A percentile compares a stretch with the other conserved stretches of the same genome.
Evolutionary conservation across 768 basidiomycete species (phyloP).

Genomic region (Phlebiopsis gigantea): DNA sequence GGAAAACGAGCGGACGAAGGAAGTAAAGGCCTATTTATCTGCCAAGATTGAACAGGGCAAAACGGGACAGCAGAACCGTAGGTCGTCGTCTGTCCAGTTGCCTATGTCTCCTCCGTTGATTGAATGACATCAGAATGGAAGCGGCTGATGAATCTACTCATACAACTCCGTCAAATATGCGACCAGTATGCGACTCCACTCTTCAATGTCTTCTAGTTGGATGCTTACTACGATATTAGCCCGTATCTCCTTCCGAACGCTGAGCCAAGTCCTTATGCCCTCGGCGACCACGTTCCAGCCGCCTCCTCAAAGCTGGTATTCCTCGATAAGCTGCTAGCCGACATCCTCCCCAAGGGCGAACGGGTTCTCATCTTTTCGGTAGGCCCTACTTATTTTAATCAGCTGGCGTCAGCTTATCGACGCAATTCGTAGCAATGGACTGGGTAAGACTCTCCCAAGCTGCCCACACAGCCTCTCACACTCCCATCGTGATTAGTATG

Average conservation of each 20-base stretch:
- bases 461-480: neutral
- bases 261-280: conserved; percentile 41
- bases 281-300: conserved; percentile 52
- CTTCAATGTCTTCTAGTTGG: neutral
- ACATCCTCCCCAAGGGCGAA: conserved; percentile 54
- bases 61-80: conserved; percentile 28
- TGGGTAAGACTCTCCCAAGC: conserved; percentile 25
- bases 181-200: conserved; percentile 46
- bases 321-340: conserved; percentile 54
- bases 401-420: conserved; percentile 3
- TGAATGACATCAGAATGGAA: conserved; percentile 38
- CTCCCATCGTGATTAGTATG: conserved; percentile 39
- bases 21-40: conserved; percentile 35
- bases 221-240: conserved; percentile 23
- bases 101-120: neutral
- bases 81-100: conserved; percentile 1
- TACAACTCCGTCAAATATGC: conserved; percentile 68
- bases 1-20: conserved; percentile 32
- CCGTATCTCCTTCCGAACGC: conserved; percentile 50
- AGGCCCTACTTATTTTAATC: conserved; percentile 13
- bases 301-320: conserved; percentile 51
- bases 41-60: conserved; percentile 31
- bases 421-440: conserved; percentile 51
- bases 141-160: conserved; percentile 60
- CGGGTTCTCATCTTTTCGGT: conserved; percentile 67